Conservation (phyloP, 2,329 filamentous ascomycete species). For the Tetracladium maxilliforme region DNA sequence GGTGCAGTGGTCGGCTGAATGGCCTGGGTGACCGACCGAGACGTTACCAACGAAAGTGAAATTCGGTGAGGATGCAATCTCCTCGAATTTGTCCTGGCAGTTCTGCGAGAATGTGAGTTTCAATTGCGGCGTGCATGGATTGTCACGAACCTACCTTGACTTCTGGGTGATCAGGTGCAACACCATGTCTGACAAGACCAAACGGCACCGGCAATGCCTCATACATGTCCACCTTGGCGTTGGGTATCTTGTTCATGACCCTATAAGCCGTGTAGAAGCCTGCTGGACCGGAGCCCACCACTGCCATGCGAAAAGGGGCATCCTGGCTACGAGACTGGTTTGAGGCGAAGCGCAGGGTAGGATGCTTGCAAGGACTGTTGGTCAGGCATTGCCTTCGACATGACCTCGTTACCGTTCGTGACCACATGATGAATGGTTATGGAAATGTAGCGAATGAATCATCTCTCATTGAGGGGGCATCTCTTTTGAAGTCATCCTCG, state of each 20-base stretch:
- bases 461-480: too few relatives aligned
- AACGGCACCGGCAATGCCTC: constrained; percentile 87
- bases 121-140: constrained; percentile 2
- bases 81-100: constrained; percentile 84
- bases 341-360: too few relatives aligned
- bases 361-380: too few relatives aligned
- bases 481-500: too few relatives aligned
- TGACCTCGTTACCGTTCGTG: too few relatives aligned
- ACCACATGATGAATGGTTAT: too few relatives aligned
- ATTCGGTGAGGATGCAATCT: constrained; percentile 66
- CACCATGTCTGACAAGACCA: constrained; percentile 82
- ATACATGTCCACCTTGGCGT: constrained; percentile 83
- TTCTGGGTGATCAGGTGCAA: constrained; percentile 96
- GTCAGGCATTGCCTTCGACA: too few relatives aligned
- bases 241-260: constrained; percentile 59
- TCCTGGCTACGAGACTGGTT: constrained; percentile 9
- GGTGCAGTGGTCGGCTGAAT: constrained; percentile 21
- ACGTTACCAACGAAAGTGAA: constrained; percentile 92
- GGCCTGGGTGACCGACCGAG: constrained; percentile 58
- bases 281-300: constrained; percentile 86
- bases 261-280: constrained; percentile 91
- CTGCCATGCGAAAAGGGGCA: constrained; percentile 59
- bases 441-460: too few relatives aligned
- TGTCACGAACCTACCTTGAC: constrained; percentile 56
- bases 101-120: constrained; percentile 40